Conservation (phyloP, 352 stramenopile species). For the Globisporangium sylvaticum region DNA sequence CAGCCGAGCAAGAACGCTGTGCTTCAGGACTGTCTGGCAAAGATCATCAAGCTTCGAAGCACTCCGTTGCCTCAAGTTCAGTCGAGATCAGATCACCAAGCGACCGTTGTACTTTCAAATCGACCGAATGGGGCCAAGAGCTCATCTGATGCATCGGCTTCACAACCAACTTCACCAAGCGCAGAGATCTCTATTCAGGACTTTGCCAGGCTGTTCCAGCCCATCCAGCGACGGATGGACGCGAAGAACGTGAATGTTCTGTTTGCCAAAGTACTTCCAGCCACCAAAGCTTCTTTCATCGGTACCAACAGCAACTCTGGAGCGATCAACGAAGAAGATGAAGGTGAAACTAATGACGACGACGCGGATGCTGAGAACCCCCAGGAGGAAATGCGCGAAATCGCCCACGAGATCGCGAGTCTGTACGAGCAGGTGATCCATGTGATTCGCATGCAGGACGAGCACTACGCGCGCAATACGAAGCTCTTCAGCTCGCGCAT, state of each 20-base stretch:
- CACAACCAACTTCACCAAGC: background rate
- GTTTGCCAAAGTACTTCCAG: constrained; percentile 15
- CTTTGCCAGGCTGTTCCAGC: constrained; percentile 32
- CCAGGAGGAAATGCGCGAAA: background rate
- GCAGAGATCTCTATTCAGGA: constrained; percentile 23
- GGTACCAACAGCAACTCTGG: background rate
- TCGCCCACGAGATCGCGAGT: background rate
- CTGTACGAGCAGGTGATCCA: constrained; percentile 30
- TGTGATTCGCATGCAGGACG: constrained; percentile 48
- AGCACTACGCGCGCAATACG: constrained; percentile 56
- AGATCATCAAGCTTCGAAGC: constrained; percentile 22
- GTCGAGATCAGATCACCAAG: background rate
- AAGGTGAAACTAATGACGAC: background rate
- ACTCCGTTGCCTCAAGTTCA: background rate
- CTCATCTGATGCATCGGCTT: background rate
- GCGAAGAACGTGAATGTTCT: constrained; percentile 19
- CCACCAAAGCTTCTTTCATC: background rate
- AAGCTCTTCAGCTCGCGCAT: constrained; percentile 68
- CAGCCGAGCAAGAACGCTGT: constrained; percentile 6
- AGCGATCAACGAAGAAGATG: background rate
- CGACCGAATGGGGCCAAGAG: background rate
- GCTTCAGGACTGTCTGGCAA: constrained; percentile 26
- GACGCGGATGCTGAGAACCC: background rate
- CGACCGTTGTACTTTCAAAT: background rate
- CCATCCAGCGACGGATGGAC: constrained; percentile 23